phyloP scores from a whole-genome alignment of 352 stramenopile species.

The Pythium dissimile region DNA sequence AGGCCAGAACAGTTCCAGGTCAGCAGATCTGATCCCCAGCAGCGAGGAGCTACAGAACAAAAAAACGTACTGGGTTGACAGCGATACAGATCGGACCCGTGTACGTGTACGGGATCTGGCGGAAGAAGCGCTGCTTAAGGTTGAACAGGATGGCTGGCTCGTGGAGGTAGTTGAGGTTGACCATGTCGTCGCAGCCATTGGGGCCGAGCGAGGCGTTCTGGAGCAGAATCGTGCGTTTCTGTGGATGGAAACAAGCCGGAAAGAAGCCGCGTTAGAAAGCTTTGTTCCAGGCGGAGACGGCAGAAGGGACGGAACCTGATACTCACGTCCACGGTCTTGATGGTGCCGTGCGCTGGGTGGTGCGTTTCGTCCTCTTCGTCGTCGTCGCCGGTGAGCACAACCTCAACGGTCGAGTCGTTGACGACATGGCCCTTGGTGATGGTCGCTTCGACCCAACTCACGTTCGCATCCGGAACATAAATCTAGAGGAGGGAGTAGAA shows the following conservation, averaged over 20 bases:
- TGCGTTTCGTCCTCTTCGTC: constrained; percentile 60
- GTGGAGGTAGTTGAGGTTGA: constrained; percentile 89
- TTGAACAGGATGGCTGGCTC: constrained; percentile 92
- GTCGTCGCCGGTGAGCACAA: constrained; percentile 69
- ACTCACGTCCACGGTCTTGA: constrained; percentile 52
- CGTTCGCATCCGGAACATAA: constrained; percentile 75
- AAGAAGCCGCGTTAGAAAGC: neutral
- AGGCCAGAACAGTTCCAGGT: neutral
- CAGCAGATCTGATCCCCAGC: neutral
- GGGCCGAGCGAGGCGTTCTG: constrained; percentile 54
- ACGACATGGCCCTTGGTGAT: constrained; percentile 81
- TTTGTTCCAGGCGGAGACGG: too few relatives aligned
- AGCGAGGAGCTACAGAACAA: neutral
- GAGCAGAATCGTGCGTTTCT: constrained; percentile 78
- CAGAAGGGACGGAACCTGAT: neutral
- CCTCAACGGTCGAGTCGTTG: constrained; percentile 78
- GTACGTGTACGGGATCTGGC: constrained; percentile 94
- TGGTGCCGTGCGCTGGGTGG: constrained; percentile 48
- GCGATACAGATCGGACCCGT: constrained; percentile 97
- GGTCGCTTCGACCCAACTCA: constrained; percentile 79
- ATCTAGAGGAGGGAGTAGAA: constrained; percentile 35
- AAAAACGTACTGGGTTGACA: constrained; percentile 91
- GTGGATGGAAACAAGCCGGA: neutral
- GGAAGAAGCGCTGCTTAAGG: constrained; percentile 85
- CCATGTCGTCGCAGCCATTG: constrained; percentile 81